Base-by-base conservation (phyloP, 257 asterid genomes). In the Catharanthus roseus region DNA sequence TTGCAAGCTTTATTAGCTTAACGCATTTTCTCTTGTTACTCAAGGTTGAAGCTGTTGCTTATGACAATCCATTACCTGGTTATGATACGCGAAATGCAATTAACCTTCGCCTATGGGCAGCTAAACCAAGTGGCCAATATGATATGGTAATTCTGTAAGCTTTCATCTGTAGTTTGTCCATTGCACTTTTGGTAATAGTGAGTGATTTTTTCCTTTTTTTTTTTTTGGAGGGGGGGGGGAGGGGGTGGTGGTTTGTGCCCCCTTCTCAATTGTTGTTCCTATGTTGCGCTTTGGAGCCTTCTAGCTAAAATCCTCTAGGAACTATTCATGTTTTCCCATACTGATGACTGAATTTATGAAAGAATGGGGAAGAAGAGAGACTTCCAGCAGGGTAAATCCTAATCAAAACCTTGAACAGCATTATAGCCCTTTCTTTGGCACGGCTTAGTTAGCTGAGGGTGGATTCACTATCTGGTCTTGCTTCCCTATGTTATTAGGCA, bases 91-190 rank as follows among this genome's bases (percentile, higher is more conserved):
- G 82, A 74, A 84, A 77, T 79, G 82, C 88, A 68, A 77, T 81
- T 73, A 84, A 84, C 75, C 82, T 84, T 66, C 82, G 88, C 70
- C 77, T 84, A 58, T 84, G 88, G 88, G 88, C 88, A 73, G 86
- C 88, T 60, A 84, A 84, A 84, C 88, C 88, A 74, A 84, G 86
- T 77, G 84, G 80, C 31, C 81, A 84, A 61, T 72, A 81, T 84
- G 88, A 84, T 72, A 81, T 84, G 86, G 88, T 84, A 84, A 80
- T 26, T 57, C 38, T 18, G 42, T 31, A 65, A 11, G 24, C 28
- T 8, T 39, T 10, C 5, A 6, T 65, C 9, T 6, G 56, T 51
- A 50, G 33, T 63, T 65, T 26, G 10, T 44, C 8, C 24, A 29
- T 34, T 19, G 67, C 23, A 34, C 67, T 62, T 34, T 47, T 58